phyloP scores from a whole-genome alignment of 139 green algal species.

The Limnomonas spitsbergensis region DNA sequence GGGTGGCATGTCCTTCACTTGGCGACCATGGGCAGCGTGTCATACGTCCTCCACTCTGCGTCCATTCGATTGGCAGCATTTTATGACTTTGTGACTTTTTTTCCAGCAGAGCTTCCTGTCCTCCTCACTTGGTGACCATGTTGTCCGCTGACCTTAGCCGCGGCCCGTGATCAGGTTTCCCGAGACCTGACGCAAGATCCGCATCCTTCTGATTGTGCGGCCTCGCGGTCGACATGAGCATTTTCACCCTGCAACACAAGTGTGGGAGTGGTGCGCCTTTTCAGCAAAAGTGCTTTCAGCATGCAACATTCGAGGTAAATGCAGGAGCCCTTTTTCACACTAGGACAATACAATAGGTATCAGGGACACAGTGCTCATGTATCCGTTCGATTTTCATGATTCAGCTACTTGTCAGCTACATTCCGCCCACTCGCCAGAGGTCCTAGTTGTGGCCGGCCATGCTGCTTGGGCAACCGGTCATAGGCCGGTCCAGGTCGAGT shows the following conservation, averaged over 20 bases:
- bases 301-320: not conserved
- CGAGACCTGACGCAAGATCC: conserved; percentile 75
- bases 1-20: no score
- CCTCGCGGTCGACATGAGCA: conserved; percentile 52
- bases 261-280: not conserved
- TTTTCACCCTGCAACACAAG: conserved; percentile 50
- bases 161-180: conserved; percentile 69
- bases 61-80: no score
- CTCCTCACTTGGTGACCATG: no score
- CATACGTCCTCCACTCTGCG: no score
- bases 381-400: not conserved
- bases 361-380: not conserved
- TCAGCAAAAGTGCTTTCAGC: not conserved
- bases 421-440: no score
- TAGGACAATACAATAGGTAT: not conserved
- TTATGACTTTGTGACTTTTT: no score
- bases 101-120: no score
- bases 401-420: no score
- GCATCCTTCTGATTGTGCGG: conserved; percentile 81
- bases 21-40: no score
- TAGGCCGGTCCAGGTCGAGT: no score
- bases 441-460: no score
- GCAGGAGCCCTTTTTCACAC: not conserved
- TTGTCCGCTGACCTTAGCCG: conserved; percentile 16
- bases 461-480: no score